Evolutionary conservation across 257 asterid genomes (phyloP).

Genomic region (Dorcoceras hygrometricum): DNA sequence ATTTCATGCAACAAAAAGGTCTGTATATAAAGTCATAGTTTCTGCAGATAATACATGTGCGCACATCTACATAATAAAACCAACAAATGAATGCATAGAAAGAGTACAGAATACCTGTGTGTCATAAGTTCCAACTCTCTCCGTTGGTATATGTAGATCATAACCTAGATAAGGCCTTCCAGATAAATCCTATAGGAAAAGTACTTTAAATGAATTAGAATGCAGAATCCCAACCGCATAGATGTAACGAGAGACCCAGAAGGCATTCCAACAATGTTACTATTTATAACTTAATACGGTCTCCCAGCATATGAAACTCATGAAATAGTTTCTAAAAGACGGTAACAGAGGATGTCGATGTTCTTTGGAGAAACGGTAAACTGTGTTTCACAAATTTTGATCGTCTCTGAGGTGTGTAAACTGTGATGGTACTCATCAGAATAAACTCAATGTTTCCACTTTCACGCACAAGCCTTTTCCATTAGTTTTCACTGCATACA

Average conservation of each 20-base stretch:
- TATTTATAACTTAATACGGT: background rate
- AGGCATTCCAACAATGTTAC: background rate
- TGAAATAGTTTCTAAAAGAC: background rate
- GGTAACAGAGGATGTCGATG: background rate
- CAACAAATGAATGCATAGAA: slow-evolving; percentile 9
- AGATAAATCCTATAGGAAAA: slow-evolving; percentile 68
- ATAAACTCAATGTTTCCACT: background rate
- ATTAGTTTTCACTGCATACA: background rate
- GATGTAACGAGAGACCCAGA: slow-evolving; percentile 2
- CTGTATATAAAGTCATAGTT: background rate
- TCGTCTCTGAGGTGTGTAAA: background rate
- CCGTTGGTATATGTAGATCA: slow-evolving; percentile 77
- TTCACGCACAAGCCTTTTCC: background rate
- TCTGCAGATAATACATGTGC: background rate
- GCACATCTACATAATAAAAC: background rate
- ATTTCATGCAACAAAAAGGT: background rate
- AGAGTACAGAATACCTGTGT: slow-evolving; percentile 56
- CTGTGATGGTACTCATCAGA: background rate
- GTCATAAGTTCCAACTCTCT: slow-evolving; percentile 93
- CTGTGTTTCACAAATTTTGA: background rate
- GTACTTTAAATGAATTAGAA: background rate
- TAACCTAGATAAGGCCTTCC: slow-evolving; percentile 89
- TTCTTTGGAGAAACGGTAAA: no score
- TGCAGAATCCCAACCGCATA: background rate
- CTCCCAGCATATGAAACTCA: background rate